A percentile compares a stretch with the other conserved stretches of the same genome.
Evolutionary conservation across 2,329 filamentous ascomycete species (phyloP).

Genomic region (Colletotrichum orbiculare): DNA sequence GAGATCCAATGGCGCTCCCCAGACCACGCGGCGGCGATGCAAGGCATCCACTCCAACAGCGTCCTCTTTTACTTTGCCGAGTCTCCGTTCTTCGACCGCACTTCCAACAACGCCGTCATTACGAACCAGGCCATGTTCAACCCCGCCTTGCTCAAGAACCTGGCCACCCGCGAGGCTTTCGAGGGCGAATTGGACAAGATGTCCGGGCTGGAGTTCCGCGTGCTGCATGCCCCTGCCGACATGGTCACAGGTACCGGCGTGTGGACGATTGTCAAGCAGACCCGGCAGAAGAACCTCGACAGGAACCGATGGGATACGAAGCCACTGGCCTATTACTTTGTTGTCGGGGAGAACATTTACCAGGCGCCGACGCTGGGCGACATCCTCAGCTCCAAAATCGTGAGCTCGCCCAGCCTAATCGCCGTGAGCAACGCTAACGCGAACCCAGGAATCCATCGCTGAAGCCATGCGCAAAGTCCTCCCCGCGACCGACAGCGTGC

Average conservation of each 20-base stretch:
- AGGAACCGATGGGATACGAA: slow-evolving; percentile 67
- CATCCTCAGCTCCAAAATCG: slow-evolving; percentile 68
- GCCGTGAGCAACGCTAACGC: slow-evolving; percentile 1
- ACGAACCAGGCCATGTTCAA: slow-evolving; percentile 72
- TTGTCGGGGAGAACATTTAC: slow-evolving; percentile 74
- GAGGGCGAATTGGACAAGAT: slow-evolving; percentile 72
- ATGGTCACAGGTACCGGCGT: slow-evolving; percentile 73
- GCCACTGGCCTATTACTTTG: slow-evolving; percentile 71
- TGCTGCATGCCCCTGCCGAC: slow-evolving; percentile 73
- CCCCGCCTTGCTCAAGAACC: slow-evolving; percentile 64
- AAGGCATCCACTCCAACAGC: slow-evolving; percentile 72
- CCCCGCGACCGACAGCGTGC: slow-evolving; percentile 60
- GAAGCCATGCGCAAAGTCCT: slow-evolving; percentile 63
- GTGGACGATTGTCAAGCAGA: slow-evolving; percentile 78
- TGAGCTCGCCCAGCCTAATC: slow-evolving; percentile 45
- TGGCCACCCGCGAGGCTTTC: slow-evolving; percentile 71
- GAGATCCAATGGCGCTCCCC: slow-evolving; percentile 75
- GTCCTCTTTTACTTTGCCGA: slow-evolving; percentile 76
- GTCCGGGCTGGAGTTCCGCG: slow-evolving; percentile 74
- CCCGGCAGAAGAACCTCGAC: slow-evolving; percentile 65
- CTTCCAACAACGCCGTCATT: slow-evolving; percentile 74
- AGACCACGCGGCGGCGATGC: slow-evolving; percentile 59
- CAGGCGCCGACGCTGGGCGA: slow-evolving; percentile 72
- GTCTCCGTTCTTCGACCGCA: slow-evolving; percentile 75
- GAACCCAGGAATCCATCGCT: slow-evolving; percentile 34